A percentile compares a stretch with the other conserved stretches of the same genome.
Conservation (phyloP, 2,329 filamentous ascomycete genomes). For the Fusarium bulbicola region DNA sequence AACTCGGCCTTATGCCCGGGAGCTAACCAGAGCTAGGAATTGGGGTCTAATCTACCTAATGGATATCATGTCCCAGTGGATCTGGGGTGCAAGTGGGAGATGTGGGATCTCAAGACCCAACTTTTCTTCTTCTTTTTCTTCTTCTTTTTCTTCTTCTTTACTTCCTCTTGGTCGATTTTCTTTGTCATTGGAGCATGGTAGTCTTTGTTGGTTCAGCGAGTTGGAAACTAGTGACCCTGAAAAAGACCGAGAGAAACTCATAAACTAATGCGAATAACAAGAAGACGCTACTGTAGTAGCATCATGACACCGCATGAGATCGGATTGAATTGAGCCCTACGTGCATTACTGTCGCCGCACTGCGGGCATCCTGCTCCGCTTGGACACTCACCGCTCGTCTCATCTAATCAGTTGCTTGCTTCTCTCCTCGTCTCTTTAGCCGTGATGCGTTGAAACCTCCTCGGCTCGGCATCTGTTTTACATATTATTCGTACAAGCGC, state of each 20-base stretch:
- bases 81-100: slow-evolving; percentile 35
- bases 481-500: slow-evolving; percentile 21
- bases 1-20: slow-evolving; percentile 27
- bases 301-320: slow-evolving; percentile 11
- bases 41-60: background rate
- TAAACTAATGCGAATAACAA: background rate
- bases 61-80: slow-evolving; percentile 16
- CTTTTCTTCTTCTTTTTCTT: background rate
- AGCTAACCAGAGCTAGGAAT: slow-evolving; percentile 10
- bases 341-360: background rate
- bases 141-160: too few species aligned
- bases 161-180: background rate
- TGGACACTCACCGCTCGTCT: slow-evolving; percentile 22
- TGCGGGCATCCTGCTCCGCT: slow-evolving; percentile 14
- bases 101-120: background rate
- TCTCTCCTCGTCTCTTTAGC: background rate
- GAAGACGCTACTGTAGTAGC: background rate
- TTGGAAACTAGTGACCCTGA: slow-evolving; percentile 12
- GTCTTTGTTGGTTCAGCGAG: background rate
- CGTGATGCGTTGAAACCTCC: slow-evolving; percentile 7
- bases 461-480: slow-evolving; percentile 3
- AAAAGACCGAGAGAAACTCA: slow-evolving; percentile 3
- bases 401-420: background rate
- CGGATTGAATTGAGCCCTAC: slow-evolving; percentile 7
- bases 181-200: background rate